Evolutionary conservation across 345 rosid species (phyloP), one percentile per base, ranked within the genome.

Genomic region (Laguncularia racemosa): DNA sequence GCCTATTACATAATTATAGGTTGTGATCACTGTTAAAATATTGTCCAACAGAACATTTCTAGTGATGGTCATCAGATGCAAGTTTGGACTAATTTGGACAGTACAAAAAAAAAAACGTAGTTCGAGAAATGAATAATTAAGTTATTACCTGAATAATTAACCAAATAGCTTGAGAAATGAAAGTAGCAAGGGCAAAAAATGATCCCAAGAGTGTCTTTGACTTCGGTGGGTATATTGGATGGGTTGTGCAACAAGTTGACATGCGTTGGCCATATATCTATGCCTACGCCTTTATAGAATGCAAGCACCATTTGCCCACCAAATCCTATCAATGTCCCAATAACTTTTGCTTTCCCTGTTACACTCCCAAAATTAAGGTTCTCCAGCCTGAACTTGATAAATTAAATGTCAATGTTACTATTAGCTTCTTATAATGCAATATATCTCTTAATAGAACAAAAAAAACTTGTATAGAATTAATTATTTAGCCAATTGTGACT

Each of bases 221-320:
- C 28, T 23, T 23, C 4, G 0, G 33, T 11, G n/a, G 57, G 55
- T 44, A 44, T 38, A 17, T 40, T 48, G 63, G 50, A 54, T 21
- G 54, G 19, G 44, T 61, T 58, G 46, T 67, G 66, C 53, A 78
- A 64, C 48, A 81, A 61, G 70, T 82, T 33, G 15, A 75, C 13
- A 44, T 67, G 21, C 2, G 80, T 67, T 17, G 88, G 64, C 70
- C 57, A 71, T 2, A 70, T 20, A 12, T 71, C 28, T 23, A 81
- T 54, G 13, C 62, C 65, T 3, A 47, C 14, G 1, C 93, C 89
- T 63, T 78, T 83, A 62, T 71, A 83, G 54, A 85, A 71, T 5
- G 86, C 75, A 51, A 85, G 66, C 0, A 78, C 47, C 83, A 80
- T 80, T 13, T 83, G 84, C 14, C 93, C 89, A 3, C 70, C 61